phyloP scores from a whole-genome alignment of 2,329 filamentous ascomycete species.

The Alternaria consortialis region DNA sequence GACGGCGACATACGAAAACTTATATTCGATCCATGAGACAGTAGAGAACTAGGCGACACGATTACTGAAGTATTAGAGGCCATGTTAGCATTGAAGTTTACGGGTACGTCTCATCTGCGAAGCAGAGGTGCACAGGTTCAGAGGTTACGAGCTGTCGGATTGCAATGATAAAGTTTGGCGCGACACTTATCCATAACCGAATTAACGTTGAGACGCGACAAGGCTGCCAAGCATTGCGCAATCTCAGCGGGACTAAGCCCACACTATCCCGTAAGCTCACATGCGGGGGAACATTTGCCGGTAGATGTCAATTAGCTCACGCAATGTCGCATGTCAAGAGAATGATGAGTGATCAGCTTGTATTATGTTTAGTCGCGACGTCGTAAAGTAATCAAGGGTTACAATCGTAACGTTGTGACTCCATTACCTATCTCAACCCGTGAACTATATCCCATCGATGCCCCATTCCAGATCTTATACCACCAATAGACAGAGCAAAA shows the following conservation, averaged over 20 bases:
- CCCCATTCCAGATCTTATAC: neutral
- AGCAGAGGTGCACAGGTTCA: slow-evolving; percentile 9
- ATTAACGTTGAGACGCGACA: neutral
- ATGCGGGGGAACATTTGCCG: neutral
- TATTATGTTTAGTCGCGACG: neutral
- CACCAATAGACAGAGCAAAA: neutral
- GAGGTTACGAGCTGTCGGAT: slow-evolving; percentile 5
- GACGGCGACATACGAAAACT: neutral
- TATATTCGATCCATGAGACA: neutral
- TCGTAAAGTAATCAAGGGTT: neutral
- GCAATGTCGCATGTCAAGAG: neutral
- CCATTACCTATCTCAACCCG: neutral
- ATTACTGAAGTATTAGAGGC: neutral
- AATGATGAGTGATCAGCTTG: neutral
- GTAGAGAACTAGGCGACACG: neutral
- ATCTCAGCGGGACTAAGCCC: neutral
- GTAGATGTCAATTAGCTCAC: neutral
- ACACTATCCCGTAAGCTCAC: neutral
- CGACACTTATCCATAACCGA: neutral
- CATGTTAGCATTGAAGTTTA: neutral
- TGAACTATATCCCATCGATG: neutral
- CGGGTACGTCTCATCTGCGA: slow-evolving; percentile 1
- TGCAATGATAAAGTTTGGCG: neutral
- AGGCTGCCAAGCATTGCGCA: neutral
- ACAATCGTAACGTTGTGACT: neutral